Conservation (phyloP, 768 basidiomycete species). For the Mycena rosella region DNA sequence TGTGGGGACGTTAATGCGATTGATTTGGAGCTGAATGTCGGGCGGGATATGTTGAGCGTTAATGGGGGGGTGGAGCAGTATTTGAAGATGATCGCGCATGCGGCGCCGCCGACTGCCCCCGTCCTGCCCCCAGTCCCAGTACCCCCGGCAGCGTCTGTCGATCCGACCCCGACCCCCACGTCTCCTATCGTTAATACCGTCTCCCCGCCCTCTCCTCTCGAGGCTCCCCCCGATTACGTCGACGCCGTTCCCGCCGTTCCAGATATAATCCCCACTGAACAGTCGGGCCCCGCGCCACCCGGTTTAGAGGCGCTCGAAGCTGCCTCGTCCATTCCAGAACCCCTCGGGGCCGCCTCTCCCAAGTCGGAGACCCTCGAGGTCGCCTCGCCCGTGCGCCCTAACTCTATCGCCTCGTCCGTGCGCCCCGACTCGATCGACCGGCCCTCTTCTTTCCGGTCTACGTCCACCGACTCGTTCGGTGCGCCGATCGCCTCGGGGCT, state of each 20-base stretch:
- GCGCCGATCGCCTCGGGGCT: conserved; percentile 51
- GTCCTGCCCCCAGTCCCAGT: neutral
- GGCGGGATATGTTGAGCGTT: conserved; percentile 70
- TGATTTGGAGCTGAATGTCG: conserved; percentile 73
- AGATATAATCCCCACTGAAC: neutral
- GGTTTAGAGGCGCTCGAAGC: conserved; percentile 11
- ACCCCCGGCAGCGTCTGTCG: neutral
- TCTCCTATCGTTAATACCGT: conserved; percentile 22
- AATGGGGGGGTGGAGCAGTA: conserved; percentile 77
- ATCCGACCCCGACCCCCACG: neutral
- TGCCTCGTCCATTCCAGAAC: neutral
- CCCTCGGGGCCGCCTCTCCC: conserved; percentile 5
- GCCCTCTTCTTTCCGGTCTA: conserved; percentile 51
- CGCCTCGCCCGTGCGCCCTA: conserved; percentile 19
- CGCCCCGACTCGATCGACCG: conserved; percentile 42
- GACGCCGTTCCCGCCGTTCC: conserved; percentile 9
- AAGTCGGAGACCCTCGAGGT: conserved; percentile 22
- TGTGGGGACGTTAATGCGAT: conserved; percentile 74
- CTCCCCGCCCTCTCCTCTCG: conserved; percentile 25
- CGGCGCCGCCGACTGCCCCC: conserved; percentile 13
- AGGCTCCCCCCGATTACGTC: conserved; percentile 21
- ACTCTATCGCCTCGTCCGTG: conserved; percentile 9
- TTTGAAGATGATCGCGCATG: conserved; percentile 66
- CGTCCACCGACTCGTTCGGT: conserved; percentile 68
- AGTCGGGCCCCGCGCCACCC: no score